These are phyloP conservation scores for Allium fistulosum DNA, from an alignment of 106 monocot species.

Conservation along the genomic window DNA sequence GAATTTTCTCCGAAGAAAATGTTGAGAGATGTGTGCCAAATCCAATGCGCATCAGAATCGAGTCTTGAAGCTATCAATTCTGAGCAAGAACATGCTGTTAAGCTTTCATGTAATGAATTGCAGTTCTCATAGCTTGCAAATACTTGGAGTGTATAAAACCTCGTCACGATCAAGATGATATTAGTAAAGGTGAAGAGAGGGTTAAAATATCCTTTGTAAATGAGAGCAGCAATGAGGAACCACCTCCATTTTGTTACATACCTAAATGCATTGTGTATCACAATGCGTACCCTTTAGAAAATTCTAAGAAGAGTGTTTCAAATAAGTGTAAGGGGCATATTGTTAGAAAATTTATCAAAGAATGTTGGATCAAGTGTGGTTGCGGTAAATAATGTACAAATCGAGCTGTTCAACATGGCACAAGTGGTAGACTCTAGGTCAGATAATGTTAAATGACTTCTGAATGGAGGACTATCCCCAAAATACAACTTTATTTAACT, in stretches of 20 bases:
- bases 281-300: conserved; percentile 71
- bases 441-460: too few relatives aligned
- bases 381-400: conserved; percentile 77
- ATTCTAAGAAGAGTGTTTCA: conserved; percentile 34
- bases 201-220: too few relatives aligned
- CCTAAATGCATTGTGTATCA: conserved; percentile 53
- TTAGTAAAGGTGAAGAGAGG: conserved; percentile 78
- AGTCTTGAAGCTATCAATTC: conserved; percentile 13
- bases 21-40: conserved; percentile 43
- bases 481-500: too few relatives aligned
- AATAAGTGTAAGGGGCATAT: conserved; percentile 73
- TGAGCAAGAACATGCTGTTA: conserved; percentile 11
- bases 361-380: conserved; percentile 94
- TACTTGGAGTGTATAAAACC: conserved; percentile 22
- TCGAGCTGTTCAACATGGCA: conserved; percentile 84
- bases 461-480: too few relatives aligned
- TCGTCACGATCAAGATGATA: conserved; percentile 56
- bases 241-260: conserved; percentile 63
- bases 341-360: too few relatives aligned
- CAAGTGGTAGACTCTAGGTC: conserved; percentile 54
- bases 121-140: conserved; percentile 18
- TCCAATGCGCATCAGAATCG: conserved; percentile 24
- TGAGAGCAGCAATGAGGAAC: conserved; percentile 38
- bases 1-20: conserved; percentile 38
- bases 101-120: too few relatives aligned